phyloP scores from a whole-genome alignment of 345 rosid genomes.

The Dovyalis caffra region DNA sequence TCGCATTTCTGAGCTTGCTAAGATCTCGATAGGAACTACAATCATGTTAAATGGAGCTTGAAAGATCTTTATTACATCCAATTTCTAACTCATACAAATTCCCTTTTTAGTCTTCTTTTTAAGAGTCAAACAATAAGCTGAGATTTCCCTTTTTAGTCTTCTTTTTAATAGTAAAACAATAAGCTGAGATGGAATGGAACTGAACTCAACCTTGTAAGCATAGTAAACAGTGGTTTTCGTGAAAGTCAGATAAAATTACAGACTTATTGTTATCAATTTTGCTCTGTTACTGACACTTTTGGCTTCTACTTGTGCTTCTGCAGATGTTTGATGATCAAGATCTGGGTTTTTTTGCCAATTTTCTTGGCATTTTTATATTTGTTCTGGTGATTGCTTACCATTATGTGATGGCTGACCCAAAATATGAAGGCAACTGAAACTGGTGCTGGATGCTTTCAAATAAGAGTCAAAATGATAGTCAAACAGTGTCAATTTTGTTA shows the following conservation, averaged over 20 bases:
- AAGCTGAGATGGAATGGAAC: not conserved
- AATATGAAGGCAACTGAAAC: conserved; percentile 62
- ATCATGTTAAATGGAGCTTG: not conserved
- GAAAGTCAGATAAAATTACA: not conserved
- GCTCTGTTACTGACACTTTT: not conserved
- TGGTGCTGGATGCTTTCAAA: not conserved
- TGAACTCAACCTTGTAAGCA: not conserved
- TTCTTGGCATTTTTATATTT: conserved; percentile 78
- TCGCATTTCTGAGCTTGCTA: not conserved
- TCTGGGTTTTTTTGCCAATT: conserved; percentile 70
- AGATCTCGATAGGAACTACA: not conserved
- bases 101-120: not conserved
- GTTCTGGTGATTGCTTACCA: conserved; percentile 75
- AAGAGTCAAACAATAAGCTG: not conserved
- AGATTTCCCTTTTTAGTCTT: not conserved
- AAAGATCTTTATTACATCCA: not conserved
- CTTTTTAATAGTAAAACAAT: not conserved
- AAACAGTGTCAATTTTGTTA: conserved; percentile 8
- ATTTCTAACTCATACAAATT: not conserved
- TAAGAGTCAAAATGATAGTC: not conserved
- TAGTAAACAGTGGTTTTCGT: not conserved
- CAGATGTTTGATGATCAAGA: conserved; percentile 91
- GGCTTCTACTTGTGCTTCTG: conserved; percentile 21
- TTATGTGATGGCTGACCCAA: conserved; percentile 84
- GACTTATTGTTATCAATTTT: not conserved